phyloP scores from a whole-genome alignment of 176 grass and related monocot species.

The Ananas comosus region DNA sequence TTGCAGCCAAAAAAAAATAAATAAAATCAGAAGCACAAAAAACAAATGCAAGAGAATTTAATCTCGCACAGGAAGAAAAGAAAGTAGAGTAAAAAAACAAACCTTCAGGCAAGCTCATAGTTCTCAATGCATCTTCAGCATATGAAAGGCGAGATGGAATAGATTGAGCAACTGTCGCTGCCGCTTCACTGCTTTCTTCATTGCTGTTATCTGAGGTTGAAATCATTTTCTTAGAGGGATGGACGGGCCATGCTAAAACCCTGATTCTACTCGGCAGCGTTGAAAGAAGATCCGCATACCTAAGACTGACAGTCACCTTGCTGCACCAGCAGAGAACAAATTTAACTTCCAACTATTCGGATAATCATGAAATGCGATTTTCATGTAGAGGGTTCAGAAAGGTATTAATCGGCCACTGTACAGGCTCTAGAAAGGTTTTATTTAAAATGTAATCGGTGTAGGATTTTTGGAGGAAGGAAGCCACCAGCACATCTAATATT shows the following conservation, averaged over 20 bases:
- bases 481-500: too few relatives aligned
- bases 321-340: slow-evolving; percentile 36
- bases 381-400: neutral
- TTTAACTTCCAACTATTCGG: neutral
- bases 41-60: neutral
- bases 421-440: too few relatives aligned
- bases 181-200: slow-evolving; percentile 15
- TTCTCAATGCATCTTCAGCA: slow-evolving; percentile 67
- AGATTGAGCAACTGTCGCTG: slow-evolving; percentile 19
- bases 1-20: neutral
- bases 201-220: slow-evolving; percentile 15
- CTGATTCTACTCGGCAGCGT: slow-evolving; percentile 66
- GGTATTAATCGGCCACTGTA: neutral
- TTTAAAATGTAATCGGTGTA: too few relatives aligned
- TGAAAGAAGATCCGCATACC: slow-evolving; percentile 60
- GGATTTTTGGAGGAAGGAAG: too few relatives aligned
- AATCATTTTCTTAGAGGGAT: slow-evolving; percentile 47
- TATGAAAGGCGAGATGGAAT: slow-evolving; percentile 63
- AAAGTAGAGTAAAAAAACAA: neutral
- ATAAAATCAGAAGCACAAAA: slow-evolving; percentile 9
- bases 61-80: neutral
- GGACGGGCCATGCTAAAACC: slow-evolving; percentile 85
- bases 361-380: neutral
- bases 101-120: slow-evolving; percentile 85
- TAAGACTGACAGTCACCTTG: slow-evolving; percentile 75